Percentiles rank a stretch among this genome's conserved stretches.
These are phyloP conservation scores for Euptelea pleiosperma DNA, from an alignment of 164 flowering plant species.

Conservation along the genomic window DNA sequence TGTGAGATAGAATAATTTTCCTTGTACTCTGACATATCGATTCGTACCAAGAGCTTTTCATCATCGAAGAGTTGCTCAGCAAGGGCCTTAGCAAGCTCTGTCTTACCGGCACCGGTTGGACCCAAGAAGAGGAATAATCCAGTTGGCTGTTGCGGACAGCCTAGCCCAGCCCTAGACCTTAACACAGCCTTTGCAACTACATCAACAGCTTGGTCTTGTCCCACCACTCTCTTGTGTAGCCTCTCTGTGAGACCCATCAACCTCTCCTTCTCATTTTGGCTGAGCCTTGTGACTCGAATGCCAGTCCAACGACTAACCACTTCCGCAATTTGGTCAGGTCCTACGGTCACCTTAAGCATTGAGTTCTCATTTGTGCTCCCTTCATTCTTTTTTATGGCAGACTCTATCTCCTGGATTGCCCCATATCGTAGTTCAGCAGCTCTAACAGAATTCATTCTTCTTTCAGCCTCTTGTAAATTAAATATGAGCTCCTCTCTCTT, in stretches of 20 bases:
- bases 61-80: conserved; percentile 97
- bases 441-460: conserved; percentile 79
- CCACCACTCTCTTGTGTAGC: conserved; percentile 78
- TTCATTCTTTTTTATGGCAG: conserved; percentile 60
- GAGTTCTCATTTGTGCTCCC: conserved; percentile 37
- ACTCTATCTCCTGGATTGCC: conserved; percentile 65
- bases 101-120: conserved; percentile 96
- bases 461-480: conserved; percentile 77
- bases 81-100: conserved; percentile 93
- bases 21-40: conserved; percentile 98
- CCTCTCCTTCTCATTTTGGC: conserved; percentile 65
- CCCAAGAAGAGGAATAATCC: conserved; percentile 88
- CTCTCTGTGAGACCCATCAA: conserved; percentile 67
- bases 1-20: conserved; percentile 90
- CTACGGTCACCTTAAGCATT: conserved; percentile 71
- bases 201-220: conserved; percentile 75
- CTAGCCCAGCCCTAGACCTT: conserved; percentile 82
- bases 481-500: conserved; percentile 62
- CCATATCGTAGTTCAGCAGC: conserved; percentile 79
- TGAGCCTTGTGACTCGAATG: conserved; percentile 73
- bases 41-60: conserved; percentile 67
- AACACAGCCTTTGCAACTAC: conserved; percentile 89
- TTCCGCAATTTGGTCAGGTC: conserved; percentile 73
- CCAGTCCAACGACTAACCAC: conserved; percentile 91
- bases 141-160: conserved; percentile 84